Evolutionary conservation across 2,329 filamentous ascomycete species (phyloP).

Genomic region (Colletotrichum eleusines): DNA sequence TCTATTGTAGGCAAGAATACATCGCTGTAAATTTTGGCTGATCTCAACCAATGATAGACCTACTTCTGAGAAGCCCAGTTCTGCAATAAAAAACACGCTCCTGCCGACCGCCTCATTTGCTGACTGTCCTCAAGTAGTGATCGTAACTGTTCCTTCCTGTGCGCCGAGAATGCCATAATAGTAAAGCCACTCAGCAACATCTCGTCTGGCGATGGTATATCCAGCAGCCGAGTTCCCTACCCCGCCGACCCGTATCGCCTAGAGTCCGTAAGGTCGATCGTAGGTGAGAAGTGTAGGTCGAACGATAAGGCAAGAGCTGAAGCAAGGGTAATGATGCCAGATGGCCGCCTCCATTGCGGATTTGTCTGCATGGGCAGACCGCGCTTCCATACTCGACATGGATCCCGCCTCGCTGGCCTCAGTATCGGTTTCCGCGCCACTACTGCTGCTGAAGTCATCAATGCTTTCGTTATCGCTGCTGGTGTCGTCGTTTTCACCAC

Average conservation of each 20-base stretch:
- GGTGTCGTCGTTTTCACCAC: background rate
- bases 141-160: constrained; percentile 6
- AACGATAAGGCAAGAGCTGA: constrained; percentile 13
- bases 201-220: constrained; percentile 2
- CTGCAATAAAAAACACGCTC: background rate
- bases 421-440: background rate
- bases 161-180: background rate
- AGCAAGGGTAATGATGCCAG: background rate
- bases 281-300: constrained; percentile 15
- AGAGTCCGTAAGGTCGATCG: background rate
- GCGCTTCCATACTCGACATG: background rate
- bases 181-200: constrained; percentile 9
- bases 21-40: background rate
- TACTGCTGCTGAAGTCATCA: background rate
- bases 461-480: background rate
- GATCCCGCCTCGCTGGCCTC: background rate
- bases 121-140: constrained; percentile 1
- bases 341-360: background rate
- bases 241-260: constrained; percentile 4
- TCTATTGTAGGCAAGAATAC: background rate
- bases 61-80: too few species aligned
- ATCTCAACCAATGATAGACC: background rate
- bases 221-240: constrained; percentile 7
- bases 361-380: constrained; percentile 7
- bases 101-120: background rate